Evolutionary conservation across 768 basidiomycete species (phyloP).

Genomic region (Lactarius psammicola): DNA sequence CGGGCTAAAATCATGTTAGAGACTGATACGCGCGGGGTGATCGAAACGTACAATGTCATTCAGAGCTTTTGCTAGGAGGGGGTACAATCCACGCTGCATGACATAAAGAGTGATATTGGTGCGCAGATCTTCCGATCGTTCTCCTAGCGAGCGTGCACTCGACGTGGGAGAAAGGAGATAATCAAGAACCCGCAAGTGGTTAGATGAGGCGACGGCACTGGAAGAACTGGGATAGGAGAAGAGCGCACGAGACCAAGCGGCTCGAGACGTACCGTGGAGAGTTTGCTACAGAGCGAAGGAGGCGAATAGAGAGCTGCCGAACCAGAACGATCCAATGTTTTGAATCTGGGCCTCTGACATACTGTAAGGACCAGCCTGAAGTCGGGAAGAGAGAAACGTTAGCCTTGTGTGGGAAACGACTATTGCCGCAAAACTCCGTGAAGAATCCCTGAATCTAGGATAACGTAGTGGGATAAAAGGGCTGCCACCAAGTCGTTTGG

Average conservation of each 20-base stretch:
- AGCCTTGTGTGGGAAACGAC: conserved; percentile 22
- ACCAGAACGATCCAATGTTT: conserved; percentile 64
- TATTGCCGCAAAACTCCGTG: too few relatives aligned
- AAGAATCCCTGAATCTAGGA: not conserved
- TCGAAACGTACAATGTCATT: conserved; percentile 48
- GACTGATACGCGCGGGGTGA: not conserved
- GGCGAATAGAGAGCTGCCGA: conserved; percentile 44
- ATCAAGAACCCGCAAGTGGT: conserved; percentile 6
- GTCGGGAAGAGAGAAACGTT: too few relatives aligned
- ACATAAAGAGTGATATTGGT: conserved; percentile 12
- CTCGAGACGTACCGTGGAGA: conserved; percentile 47
- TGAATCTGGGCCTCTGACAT: conserved; percentile 39
- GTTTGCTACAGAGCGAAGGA: conserved; percentile 53
- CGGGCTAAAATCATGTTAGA: conserved; percentile 42
- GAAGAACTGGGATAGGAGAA: not conserved
- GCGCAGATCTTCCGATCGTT: conserved; percentile 16
- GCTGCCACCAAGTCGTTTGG: not conserved
- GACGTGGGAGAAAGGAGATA: conserved; percentile 17
- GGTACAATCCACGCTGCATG: conserved; percentile 11
- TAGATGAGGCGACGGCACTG: conserved; percentile 15
- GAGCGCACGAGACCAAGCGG: conserved; percentile 1
- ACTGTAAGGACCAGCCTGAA: conserved; percentile 43
- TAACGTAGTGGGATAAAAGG: not conserved
- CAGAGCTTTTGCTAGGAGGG: conserved; percentile 41
- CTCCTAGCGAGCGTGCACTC: conserved; percentile 9